phyloP scores from a whole-genome alignment of 2,329 filamentous ascomycete species.

The Fusarium aywerte region DNA sequence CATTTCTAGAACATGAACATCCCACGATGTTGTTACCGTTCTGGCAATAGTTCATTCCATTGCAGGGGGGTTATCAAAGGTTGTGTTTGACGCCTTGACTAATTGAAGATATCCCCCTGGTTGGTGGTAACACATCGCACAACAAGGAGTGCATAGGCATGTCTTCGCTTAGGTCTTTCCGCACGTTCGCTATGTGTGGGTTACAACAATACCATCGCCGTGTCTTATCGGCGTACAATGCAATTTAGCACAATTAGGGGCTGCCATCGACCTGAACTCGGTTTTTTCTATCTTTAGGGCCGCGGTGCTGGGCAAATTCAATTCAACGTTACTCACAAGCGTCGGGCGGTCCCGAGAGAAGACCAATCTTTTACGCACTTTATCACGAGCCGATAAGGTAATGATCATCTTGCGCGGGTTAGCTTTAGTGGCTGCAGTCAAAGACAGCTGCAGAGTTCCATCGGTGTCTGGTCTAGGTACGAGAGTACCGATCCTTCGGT shows the following conservation, averaged over 20 bases:
- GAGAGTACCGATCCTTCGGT: slow-evolving; percentile 40
- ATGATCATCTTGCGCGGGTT: slow-evolving; percentile 39
- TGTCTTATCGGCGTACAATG: background rate
- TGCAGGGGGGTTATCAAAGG: slow-evolving; percentile 12
- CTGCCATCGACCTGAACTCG: slow-evolving; percentile 9
- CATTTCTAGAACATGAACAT: slow-evolving; percentile 36
- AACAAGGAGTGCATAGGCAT: slow-evolving; percentile 6
- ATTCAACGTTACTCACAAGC: slow-evolving; percentile 33
- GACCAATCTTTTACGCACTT: slow-evolving; percentile 24
- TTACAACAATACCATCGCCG: background rate
- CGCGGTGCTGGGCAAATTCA: slow-evolving; percentile 31
- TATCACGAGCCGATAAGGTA: slow-evolving; percentile 34
- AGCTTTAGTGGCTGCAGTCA: slow-evolving; percentile 32
- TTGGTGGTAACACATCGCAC: slow-evolving; percentile 17
- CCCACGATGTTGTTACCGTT: slow-evolving; percentile 7
- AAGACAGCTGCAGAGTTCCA: slow-evolving; percentile 39
- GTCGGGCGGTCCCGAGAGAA: slow-evolving; percentile 43
- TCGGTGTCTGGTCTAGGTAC: slow-evolving; percentile 31
- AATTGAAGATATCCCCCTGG: slow-evolving; percentile 13
- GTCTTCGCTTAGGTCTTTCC: background rate
- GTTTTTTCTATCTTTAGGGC: slow-evolving; percentile 22
- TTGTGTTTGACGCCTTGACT: slow-evolving; percentile 9
- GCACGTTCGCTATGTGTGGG: background rate
- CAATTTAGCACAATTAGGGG: background rate
- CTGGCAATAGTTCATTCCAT: slow-evolving; percentile 4